Conservation (phyloP, 768 basidiomycete species). For the Suillus fuscotomentosus region DNA sequence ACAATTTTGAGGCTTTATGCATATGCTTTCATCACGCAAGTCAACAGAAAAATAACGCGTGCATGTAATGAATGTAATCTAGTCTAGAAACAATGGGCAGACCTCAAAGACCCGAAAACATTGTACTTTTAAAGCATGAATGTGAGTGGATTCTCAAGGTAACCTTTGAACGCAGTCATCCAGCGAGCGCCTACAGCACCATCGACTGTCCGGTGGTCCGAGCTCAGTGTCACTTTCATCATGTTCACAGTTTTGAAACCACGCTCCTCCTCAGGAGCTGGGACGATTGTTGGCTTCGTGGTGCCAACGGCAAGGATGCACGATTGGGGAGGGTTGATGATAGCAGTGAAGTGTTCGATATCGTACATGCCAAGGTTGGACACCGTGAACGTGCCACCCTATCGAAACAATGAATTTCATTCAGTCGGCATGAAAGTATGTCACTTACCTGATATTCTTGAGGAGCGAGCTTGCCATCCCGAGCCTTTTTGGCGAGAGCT, state of each 20-base stretch:
- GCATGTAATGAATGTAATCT: slow-evolving; percentile 1
- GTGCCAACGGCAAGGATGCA: slow-evolving; percentile 96
- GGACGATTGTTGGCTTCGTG: slow-evolving; percentile 81
- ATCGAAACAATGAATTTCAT: slow-evolving; percentile 1
- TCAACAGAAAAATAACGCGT: background rate
- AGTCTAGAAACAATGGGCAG: slow-evolving; percentile 1
- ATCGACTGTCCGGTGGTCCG: slow-evolving; percentile 95
- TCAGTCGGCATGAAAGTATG: background rate
- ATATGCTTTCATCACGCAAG: background rate
- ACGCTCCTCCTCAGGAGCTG: slow-evolving; percentile 85
- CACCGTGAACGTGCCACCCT: slow-evolving; percentile 98
- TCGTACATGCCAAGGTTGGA: slow-evolving; percentile 99
- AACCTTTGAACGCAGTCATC: slow-evolving; percentile 92
- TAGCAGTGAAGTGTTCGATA: slow-evolving; percentile 93
- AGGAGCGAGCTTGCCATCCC: slow-evolving; percentile 94
- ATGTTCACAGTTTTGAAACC: slow-evolving; percentile 91
- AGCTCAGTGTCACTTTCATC: slow-evolving; percentile 96
- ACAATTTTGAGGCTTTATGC: background rate
- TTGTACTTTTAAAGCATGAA: slow-evolving; percentile 77
- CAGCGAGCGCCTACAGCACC: slow-evolving; percentile 94
- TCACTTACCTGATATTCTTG: slow-evolving; percentile 86
- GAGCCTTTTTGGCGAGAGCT: slow-evolving; percentile 89
- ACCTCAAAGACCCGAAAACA: background rate
- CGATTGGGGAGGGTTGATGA: slow-evolving; percentile 98
- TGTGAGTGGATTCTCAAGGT: slow-evolving; percentile 94